Evolutionary conservation across 1,284 basidiomycete species (phyloP), one percentile per base, ranked within the genome.

Genomic region (Malassezia brasiliensis): DNA sequence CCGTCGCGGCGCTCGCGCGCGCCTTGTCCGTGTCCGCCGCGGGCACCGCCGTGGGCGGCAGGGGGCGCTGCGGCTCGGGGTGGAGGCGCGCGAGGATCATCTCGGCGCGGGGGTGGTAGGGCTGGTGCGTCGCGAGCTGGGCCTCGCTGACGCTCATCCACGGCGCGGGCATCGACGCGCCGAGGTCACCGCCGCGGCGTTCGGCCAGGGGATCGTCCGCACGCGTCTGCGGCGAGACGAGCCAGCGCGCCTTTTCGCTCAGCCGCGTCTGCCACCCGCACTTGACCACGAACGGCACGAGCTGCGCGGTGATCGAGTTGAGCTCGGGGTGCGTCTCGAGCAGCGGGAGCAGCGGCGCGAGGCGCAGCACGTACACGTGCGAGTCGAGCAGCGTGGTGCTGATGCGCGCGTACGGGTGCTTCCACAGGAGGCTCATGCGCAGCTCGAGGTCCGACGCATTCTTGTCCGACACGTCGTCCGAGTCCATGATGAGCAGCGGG

Each of bases 231-330:
- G n/a, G 32, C 20, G 34, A 12, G 10, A 40, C 35, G 22, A n/a
- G 47, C 69, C 68, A 71, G 20, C 61, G 66, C 22, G 67, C 65
- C 58, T 73, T 73, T 17, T 65, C 60, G 30, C 55, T 52, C 20
- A 72, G 63, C 4, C 64, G 65, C 11, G 52, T 52, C 60, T 68
- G 68, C 69, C 69, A 73, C 49, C 63, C 52, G 50, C 66, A 68
- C 42, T 70, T 70, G 50, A 63, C 62, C 45, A 72, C 54, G 50
- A 70, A 68, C 11, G 70, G 70, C 19, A 73, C 59, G 10, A 73
- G 62, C 42, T 73, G 65, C 41, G 67, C 69, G 19, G 66, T 58
- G 15, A 73, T 60, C 30, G 61, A 63, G 51, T 69, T 72, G 54
- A 72, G 65, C 45, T 61, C 64, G 14, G 55, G 57, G 28, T 66